A percentile compares a stretch with the other conserved stretches of the same genome.
These are phyloP conservation scores for Podospora bellae-mahoneyi DNA, from an alignment of 495 filamentous ascomycete species.

Conservation along the genomic window DNA sequence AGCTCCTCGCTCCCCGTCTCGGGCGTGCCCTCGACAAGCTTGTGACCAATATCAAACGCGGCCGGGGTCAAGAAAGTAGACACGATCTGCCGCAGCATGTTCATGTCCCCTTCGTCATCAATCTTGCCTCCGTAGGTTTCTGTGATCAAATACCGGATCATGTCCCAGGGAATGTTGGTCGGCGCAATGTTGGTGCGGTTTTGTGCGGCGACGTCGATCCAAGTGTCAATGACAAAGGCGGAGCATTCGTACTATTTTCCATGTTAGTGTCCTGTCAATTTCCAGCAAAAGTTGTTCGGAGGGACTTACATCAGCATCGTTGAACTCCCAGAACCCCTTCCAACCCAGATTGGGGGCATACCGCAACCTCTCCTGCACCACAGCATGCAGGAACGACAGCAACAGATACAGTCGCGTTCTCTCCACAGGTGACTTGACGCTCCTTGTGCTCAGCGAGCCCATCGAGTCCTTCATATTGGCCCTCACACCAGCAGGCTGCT, in stretches of 20 bases:
- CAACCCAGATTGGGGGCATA: slow-evolving; percentile 94
- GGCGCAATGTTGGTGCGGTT: slow-evolving; percentile 90
- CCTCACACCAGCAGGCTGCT: slow-evolving; percentile 92
- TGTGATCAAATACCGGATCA: slow-evolving; percentile 86
- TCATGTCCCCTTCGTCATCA: slow-evolving; percentile 85
- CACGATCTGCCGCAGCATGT: slow-evolving; percentile 67
- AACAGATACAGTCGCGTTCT: slow-evolving; percentile 87
- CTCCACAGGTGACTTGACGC: slow-evolving; percentile 81
- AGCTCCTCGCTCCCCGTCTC: slow-evolving; percentile 45
- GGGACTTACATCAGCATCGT: slow-evolving; percentile 91
- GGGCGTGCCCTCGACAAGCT: slow-evolving; percentile 62
- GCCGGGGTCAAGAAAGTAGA: slow-evolving; percentile 72
- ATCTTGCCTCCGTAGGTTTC: slow-evolving; percentile 98
- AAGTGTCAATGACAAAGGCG: slow-evolving; percentile 91
- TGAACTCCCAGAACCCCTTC: slow-evolving; percentile 99
- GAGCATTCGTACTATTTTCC: slow-evolving; percentile 84
- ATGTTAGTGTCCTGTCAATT: slow-evolving; percentile 6
- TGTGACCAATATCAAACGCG: slow-evolving; percentile 88
- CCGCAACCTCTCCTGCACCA: slow-evolving; percentile 90
- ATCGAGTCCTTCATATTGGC: slow-evolving; percentile 99
- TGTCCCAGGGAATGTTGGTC: slow-evolving; percentile 91
- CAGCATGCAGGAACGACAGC: slow-evolving; percentile 91
- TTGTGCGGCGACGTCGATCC: slow-evolving; percentile 77
- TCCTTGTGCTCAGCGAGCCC: slow-evolving; percentile 72
- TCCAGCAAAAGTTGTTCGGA: no score